phyloP scores from a whole-genome alignment of 805 yeast genomes.

The Metschnikowia rubicola region DNA sequence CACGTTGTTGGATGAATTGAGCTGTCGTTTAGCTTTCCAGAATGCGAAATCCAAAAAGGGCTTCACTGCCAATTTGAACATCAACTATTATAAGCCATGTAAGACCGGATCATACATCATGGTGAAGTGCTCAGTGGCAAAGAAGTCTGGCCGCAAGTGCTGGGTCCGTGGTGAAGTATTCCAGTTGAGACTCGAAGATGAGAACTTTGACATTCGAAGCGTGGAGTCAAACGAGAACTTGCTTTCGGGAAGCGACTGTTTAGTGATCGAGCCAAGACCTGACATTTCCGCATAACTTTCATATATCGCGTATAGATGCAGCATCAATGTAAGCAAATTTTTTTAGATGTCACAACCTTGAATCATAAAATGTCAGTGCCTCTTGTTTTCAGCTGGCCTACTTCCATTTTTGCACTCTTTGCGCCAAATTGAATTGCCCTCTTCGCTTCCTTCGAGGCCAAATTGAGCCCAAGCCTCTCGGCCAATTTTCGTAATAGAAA shows the following conservation, averaged over 20 bases:
- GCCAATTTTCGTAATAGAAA: slow-evolving; percentile 64
- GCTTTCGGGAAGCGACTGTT: slow-evolving; percentile 36
- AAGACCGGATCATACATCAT: slow-evolving; percentile 29
- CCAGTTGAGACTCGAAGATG: slow-evolving; percentile 19
- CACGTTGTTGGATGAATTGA: slow-evolving; percentile 40
- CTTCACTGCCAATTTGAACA: slow-evolving; percentile 43
- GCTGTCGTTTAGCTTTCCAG: slow-evolving; percentile 42
- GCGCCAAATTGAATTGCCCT: slow-evolving; percentile 98
- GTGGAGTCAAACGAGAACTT: slow-evolving; percentile 24
- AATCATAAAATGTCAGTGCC: slow-evolving; percentile 57
- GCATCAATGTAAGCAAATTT: not conserved
- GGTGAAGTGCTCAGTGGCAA: slow-evolving; percentile 31
- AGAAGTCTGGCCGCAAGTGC: slow-evolving; percentile 38
- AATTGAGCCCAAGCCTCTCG: slow-evolving; percentile 39
- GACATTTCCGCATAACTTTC: not conserved
- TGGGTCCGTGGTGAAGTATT: slow-evolving; percentile 36
- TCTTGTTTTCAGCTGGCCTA: slow-evolving; percentile 68
- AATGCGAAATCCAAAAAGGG: slow-evolving; percentile 38
- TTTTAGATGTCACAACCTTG: too few relatives aligned
- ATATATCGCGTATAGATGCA: not conserved
- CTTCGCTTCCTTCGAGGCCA: slow-evolving; percentile 72
- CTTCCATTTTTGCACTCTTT: slow-evolving; percentile 87
- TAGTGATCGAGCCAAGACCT: slow-evolving; percentile 37
- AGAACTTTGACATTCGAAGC: slow-evolving; percentile 6
- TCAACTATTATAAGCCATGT: slow-evolving; percentile 38